A percentile compares a stretch with the other conserved stretches of the same genome.
Evolutionary conservation across 805 yeast genomes (phyloP).

Genomic region (Yarrowia osloensis): DNA sequence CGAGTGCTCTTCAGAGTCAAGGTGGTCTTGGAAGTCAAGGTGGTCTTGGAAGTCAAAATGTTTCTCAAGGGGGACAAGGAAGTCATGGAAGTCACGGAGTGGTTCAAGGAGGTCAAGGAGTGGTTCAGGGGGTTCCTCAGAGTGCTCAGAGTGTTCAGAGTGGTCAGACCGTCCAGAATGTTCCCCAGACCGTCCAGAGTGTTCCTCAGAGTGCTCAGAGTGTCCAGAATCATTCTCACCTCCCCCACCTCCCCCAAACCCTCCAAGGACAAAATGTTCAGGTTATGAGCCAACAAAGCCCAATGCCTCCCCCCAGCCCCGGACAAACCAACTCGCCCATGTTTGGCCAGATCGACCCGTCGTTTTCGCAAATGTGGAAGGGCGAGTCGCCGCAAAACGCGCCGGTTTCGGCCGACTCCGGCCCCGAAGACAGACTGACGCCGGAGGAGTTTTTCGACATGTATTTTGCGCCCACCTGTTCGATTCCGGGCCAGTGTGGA

Average conservation of each 20-base stretch:
- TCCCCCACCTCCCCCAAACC: too few relatives aligned
- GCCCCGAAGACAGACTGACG: constrained; percentile 2
- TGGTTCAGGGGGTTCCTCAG: background rate
- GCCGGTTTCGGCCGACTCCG: constrained; percentile 7
- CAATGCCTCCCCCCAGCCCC: too few relatives aligned
- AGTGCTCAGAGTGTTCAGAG: too few relatives aligned
- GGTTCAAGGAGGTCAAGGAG: too few relatives aligned
- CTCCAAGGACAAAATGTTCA: background rate
- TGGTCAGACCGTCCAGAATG: too few relatives aligned
- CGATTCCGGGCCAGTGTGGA: constrained; percentile 45
- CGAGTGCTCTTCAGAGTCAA: background rate
- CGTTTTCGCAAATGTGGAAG: constrained; percentile 27
- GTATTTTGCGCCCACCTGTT: constrained; percentile 43
- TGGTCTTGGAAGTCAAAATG: background rate
- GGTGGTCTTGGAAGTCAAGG: background rate
- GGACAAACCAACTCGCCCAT: background rate
- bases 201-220: too few relatives aligned
- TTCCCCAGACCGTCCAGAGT: too few relatives aligned
- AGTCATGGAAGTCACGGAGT: too few relatives aligned
- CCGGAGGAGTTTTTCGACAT: constrained; percentile 36
- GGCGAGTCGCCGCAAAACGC: constrained; percentile 1
- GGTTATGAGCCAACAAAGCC: background rate
- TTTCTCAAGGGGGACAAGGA: background rate
- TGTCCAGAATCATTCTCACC: too few relatives aligned
- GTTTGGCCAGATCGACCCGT: constrained; percentile 25